Percentiles rank a stretch among this genome's conserved stretches.
Conservation (phyloP, 2,329 filamentous ascomycete species). For the Alternaria conjuncta region DNA sequence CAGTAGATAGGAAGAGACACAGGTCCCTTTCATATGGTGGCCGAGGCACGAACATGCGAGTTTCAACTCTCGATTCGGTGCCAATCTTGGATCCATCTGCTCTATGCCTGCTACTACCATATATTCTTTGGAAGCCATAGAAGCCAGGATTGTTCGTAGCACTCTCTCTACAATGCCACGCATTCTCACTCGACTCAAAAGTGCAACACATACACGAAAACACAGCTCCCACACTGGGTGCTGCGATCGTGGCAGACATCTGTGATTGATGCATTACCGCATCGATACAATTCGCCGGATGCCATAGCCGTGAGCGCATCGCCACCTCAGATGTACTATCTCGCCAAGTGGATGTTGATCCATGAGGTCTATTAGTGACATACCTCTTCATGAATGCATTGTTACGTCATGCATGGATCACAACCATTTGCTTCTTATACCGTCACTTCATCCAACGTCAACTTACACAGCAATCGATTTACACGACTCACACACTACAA, state of each 20-base stretch:
- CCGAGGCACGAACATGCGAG: not conserved
- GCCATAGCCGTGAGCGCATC: not conserved
- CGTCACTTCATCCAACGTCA: not conserved
- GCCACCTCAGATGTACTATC: not conserved
- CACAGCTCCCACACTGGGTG: not conserved
- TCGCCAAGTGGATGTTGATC: not conserved
- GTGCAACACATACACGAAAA: not conserved
- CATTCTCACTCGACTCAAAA: not conserved
- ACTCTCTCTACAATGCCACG: not conserved
- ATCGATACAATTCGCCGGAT: not conserved
- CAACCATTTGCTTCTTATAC: not conserved
- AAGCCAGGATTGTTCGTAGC: not conserved
- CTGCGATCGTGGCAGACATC: not conserved
- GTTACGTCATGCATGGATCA: slow-evolving; percentile 15
- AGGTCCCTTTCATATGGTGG: not conserved
- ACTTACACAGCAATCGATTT: not conserved
- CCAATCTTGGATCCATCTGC: not conserved
- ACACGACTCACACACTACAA: not conserved
- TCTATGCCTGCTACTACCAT: not conserved
- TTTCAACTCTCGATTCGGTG: not conserved
- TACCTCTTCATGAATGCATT: slow-evolving; percentile 5
- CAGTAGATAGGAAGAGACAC: not conserved
- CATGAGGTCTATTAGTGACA: not conserved
- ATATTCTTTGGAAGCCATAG: not conserved
- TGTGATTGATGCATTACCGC: not conserved